Percentiles rank a stretch among this genome's conserved stretches.
These are phyloP conservation scores for Petunia hybrid DNA, from an alignment of 305 asterid species.

Conservation along the genomic window DNA sequence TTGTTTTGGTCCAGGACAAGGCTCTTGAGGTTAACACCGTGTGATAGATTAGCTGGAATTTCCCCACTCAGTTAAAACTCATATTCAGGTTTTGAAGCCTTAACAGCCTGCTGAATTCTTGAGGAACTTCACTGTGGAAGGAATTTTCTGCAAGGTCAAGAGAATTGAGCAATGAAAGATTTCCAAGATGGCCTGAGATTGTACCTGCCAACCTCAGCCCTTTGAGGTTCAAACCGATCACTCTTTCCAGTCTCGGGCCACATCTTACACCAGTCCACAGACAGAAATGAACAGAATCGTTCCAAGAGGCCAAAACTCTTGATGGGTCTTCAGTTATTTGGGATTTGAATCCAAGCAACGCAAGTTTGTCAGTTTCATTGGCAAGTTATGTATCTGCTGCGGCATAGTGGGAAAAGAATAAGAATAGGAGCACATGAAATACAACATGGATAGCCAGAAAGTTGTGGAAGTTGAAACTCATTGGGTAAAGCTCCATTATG, in stretches of 20 bases:
- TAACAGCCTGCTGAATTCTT: slow-evolving; percentile 42
- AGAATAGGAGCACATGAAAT: not conserved
- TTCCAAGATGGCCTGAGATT: slow-evolving; percentile 44
- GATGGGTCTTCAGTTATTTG: slow-evolving; percentile 47
- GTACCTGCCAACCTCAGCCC: slow-evolving; percentile 42
- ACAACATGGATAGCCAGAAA: not conserved
- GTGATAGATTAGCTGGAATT: slow-evolving; percentile 44
- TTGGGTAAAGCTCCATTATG: not conserved
- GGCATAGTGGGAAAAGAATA: not conserved
- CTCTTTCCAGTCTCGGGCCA: slow-evolving; percentile 35
- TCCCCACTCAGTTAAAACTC: slow-evolving; percentile 46
- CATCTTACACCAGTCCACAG: slow-evolving; percentile 55
- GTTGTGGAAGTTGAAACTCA: not conserved
- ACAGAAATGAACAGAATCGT: slow-evolving; percentile 50
- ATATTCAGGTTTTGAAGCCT: slow-evolving; percentile 46
- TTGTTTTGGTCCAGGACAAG: slow-evolving; percentile 48
- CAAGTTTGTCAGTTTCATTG: slow-evolving; percentile 43
- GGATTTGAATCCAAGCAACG: slow-evolving; percentile 50
- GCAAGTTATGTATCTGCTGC: slow-evolving; percentile 32
- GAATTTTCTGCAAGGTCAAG: slow-evolving; percentile 54
- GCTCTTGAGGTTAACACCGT: slow-evolving; percentile 35
- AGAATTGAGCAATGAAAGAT: slow-evolving; percentile 42
- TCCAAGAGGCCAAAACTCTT: slow-evolving; percentile 47
- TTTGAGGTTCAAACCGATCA: slow-evolving; percentile 43
- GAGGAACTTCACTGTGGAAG: slow-evolving; percentile 48